Base-by-base conservation (phyloP, 805 yeast genomes). In the Candida insectalens region DNA sequence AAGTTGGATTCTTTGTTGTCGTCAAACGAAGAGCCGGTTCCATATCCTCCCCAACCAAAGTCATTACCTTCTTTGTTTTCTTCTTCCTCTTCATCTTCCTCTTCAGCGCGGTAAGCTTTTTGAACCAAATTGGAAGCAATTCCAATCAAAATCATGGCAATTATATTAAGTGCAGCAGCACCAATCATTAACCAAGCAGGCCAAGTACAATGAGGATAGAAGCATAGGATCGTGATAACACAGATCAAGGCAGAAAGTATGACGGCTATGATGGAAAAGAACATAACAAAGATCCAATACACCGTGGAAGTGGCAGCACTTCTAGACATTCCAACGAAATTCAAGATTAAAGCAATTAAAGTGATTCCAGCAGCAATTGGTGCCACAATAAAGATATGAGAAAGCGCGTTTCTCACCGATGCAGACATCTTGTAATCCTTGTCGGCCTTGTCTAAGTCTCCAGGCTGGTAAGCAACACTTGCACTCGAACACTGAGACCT, bases 111-210 rank as follows among this genome's bases (percentile, higher is more conserved):
- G 17, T 26, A 26, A 9, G 30, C 16, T 7, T 28, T 28, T 5
- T 51, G 45, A 12, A 45, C 36, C 19, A 43, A 30, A 23, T 38
- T 47, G 31, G 36, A 22, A 16, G 69, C 64, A 19, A 71, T 42
- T 32, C 70, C 62, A 20, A 70, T 57, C 27, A 74, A 51, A 5
- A 81, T 70, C 2, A 77, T 39, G 2, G 75, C 55, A 2, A 74
- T 35, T 37, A 82, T 57, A 36, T 67, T 65, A 35, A 76, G 55
- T 0, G 65, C 78, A 9, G 83, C 79, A 4, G 83, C 69, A 2
- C 80, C 85, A 19, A 81, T 66, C 46, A 78, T 61, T 22, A 77
- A 50, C 88, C 89, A 82, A 6, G 77, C 65, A n/a, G 76, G 65
- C 88, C 88, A 82, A 5, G 65, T 56, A 13, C 78, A 63, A 40